Evolutionary conservation across 768 basidiomycete species (phyloP).

Genomic region (Leucocoprinus sp.): DNA sequence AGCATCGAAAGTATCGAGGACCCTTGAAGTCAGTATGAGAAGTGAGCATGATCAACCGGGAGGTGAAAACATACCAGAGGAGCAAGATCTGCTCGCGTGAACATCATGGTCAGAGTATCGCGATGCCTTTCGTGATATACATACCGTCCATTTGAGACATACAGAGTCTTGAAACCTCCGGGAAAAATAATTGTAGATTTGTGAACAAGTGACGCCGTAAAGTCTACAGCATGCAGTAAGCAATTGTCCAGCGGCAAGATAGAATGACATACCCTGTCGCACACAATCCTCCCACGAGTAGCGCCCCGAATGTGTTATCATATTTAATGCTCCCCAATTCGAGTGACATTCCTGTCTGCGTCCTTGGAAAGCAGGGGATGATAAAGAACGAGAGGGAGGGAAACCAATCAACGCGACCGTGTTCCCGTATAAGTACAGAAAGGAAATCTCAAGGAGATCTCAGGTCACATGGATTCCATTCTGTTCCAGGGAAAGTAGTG

Average conservation of each 20-base stretch:
- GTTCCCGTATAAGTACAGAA: too few relatives aligned
- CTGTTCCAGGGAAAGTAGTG: too few relatives aligned
- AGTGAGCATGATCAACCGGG: background rate
- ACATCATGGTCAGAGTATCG: background rate
- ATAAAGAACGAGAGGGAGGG: too few relatives aligned
- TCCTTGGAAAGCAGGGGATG: too few relatives aligned
- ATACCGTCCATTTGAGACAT: constrained; percentile 30
- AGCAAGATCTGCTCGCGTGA: constrained; percentile 22
- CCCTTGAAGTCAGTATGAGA: constrained; percentile 21
- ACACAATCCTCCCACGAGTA: constrained; percentile 44
- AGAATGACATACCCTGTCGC: constrained; percentile 40
- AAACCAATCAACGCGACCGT: too few relatives aligned
- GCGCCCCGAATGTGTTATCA: constrained; percentile 45
- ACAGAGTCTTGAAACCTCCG: constrained; percentile 25
- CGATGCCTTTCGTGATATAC: constrained; percentile 8
- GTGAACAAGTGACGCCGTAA: constrained; percentile 51
- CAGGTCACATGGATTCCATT: too few relatives aligned
- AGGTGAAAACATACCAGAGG: constrained; percentile 23
- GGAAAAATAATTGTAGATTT: constrained; percentile 44
- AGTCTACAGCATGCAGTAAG: constrained; percentile 27
- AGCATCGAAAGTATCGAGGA: constrained; percentile 49
- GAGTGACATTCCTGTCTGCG: too few relatives aligned
- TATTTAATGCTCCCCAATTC: constrained; percentile 18
- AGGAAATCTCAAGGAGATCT: too few relatives aligned
- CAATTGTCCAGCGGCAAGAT: background rate